Evolutionary conservation across 1,284 basidiomycete genomes (phyloP), one percentile per base, ranked within the genome.

Genomic region (Farysia itapuensis): DNA sequence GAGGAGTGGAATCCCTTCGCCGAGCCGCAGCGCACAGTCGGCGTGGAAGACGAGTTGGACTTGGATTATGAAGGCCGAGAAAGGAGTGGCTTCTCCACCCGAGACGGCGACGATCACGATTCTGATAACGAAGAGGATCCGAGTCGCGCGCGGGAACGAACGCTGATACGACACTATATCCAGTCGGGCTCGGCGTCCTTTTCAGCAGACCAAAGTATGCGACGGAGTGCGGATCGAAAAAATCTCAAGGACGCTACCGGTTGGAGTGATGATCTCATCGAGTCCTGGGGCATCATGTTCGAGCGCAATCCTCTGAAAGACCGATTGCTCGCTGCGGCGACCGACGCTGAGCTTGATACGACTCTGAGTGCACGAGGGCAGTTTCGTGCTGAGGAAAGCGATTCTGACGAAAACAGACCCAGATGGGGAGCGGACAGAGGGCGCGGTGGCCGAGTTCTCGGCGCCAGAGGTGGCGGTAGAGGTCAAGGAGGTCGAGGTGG

Each of bases 261-360:
- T 5, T 67, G 49, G 60, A 59, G 56, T 24, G 64, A 67, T 21
- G 51, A 47, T 18, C 39, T 70, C 33, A 46, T 70, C 40, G 67
- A 70, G 38, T 65, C 64, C 20, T 70, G 67, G 67, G 67, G 50
- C 6, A 49, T 53, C 8, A 67, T 67, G 64, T 51, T 70, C 23
- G 57, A 66, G 24, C 43, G 64, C 22, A 70, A 67, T 39, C 65
- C 65, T 7, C 35, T 34, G n/a, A 65, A 63, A 24, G 65, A 67
- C 23, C 42, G 47, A 15, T 30, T 67, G 26, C 38, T 67, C 16
- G 60, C 60, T 0, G 49, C 60, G n/a, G 58, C 57, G 13, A 54
- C 64, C 22, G 39, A 58, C 21, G 37, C 41, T 11, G 46, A 38
- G 22, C 34, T 53, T n/a, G 51, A 59, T 19, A 37, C 45, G 7